Evolutionary conservation across 345 rosid genomes (phyloP).

Genomic region (Barbarea vulgaris): DNA sequence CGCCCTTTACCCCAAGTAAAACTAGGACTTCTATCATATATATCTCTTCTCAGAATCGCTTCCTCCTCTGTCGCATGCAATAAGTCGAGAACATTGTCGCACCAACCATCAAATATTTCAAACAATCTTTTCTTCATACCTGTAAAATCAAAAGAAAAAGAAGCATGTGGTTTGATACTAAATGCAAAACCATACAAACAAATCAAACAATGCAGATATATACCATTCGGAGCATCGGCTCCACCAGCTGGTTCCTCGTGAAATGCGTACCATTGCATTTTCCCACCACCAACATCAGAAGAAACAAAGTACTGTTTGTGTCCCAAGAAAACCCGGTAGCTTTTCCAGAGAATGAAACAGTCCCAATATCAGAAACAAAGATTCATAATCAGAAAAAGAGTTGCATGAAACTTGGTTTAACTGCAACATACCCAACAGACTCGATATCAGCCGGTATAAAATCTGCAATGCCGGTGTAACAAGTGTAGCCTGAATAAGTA

Average conservation of each 20-base stretch:
- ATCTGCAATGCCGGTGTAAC: slow-evolving; percentile 95
- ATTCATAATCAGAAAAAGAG: slow-evolving; percentile 15
- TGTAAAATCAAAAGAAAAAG: slow-evolving; percentile 34
- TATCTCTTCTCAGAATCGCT: slow-evolving; percentile 82
- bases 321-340: slow-evolving; percentile 93
- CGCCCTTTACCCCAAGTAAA: slow-evolving; percentile 90
- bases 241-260: slow-evolving; percentile 86
- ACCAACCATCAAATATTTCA: slow-evolving; percentile 88
- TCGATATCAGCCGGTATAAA: slow-evolving; percentile 90
- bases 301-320: slow-evolving; percentile 97
- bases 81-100: slow-evolving; percentile 84
- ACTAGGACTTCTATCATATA: slow-evolving; percentile 72
- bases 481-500: slow-evolving; percentile 82
- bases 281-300: slow-evolving; percentile 94
- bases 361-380: slow-evolving; percentile 18
- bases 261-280: slow-evolving; percentile 99
- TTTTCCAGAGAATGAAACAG: slow-evolving; percentile 36
- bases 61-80: slow-evolving; percentile 77
- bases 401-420: background rate
- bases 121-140: slow-evolving; percentile 82
- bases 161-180: background rate
- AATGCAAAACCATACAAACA: slow-evolving; percentile 28
- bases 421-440: slow-evolving; percentile 67
- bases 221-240: slow-evolving; percentile 64
- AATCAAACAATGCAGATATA: slow-evolving; percentile 11